These are phyloP conservation scores for Penicilliopsis zonata DNA, from an alignment of 495 filamentous ascomycete species.

Conservation along the genomic window DNA sequence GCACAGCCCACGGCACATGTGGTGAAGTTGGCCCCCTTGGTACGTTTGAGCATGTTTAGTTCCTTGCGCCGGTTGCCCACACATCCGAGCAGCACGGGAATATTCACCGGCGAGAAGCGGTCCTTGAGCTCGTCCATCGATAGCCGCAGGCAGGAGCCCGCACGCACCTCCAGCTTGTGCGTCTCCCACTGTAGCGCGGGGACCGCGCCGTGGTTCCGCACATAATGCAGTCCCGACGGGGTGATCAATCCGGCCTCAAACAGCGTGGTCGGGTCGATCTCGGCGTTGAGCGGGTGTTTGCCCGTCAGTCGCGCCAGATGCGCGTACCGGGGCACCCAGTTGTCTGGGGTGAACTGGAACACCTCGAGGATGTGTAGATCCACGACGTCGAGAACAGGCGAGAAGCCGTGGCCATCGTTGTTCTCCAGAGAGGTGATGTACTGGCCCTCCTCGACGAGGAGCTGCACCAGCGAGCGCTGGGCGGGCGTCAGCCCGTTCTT, in stretches of 20 bases:
- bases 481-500: slow-evolving; percentile 10
- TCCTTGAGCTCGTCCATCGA: slow-evolving; percentile 39
- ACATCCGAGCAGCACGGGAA: slow-evolving; percentile 49
- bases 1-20: slow-evolving; percentile 48
- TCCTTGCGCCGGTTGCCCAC: slow-evolving; percentile 50
- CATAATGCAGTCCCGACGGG: slow-evolving; percentile 42
- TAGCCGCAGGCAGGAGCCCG: slow-evolving; percentile 34
- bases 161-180: slow-evolving; percentile 41
- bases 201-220: slow-evolving; percentile 53
- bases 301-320: slow-evolving; percentile 20
- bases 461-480: slow-evolving; percentile 12
- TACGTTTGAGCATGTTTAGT: slow-evolving; percentile 41
- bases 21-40: slow-evolving; percentile 48
- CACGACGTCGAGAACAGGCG: slow-evolving; percentile 5
- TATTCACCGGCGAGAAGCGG: slow-evolving; percentile 37
- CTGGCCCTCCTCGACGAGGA: slow-evolving; percentile 12
- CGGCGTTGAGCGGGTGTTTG: slow-evolving; percentile 22
- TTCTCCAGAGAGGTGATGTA: slow-evolving; percentile 9
- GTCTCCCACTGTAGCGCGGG: slow-evolving; percentile 33
- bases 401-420: slow-evolving; percentile 16
- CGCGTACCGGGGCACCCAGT: slow-evolving; percentile 18
- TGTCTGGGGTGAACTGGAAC: slow-evolving; percentile 22
- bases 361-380: slow-evolving; percentile 5
- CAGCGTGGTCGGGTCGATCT: slow-evolving; percentile 8
- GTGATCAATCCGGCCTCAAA: slow-evolving; percentile 31